phyloP scores from a whole-genome alignment of 208 protist species.

The Balamuthia mandrillaris region DNA sequence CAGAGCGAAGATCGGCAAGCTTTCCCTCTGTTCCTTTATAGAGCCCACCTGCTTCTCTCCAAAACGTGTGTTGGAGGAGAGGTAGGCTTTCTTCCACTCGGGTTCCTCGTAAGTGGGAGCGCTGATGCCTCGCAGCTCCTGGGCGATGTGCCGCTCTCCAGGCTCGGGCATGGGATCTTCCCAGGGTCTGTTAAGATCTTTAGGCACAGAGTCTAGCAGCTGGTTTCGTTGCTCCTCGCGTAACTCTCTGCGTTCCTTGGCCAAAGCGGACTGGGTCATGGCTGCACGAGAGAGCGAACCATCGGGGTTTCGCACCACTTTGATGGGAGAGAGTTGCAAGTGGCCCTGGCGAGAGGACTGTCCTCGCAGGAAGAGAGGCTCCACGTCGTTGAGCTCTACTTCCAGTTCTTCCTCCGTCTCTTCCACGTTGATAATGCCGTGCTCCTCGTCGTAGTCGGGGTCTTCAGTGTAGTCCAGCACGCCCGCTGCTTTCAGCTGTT shows the following conservation, averaged over 20 bases:
- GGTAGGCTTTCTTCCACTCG: conserved; percentile 32
- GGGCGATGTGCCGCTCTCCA: conserved; percentile 69
- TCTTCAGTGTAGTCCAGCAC: conserved; percentile 67
- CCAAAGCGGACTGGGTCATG: conserved; percentile 69
- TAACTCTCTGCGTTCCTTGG: conserved; percentile 82
- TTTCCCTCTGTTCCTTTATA: conserved; percentile 79
- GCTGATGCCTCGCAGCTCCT: conserved; percentile 72
- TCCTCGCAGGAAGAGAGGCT: conserved; percentile 81
- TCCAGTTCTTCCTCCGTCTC: conserved; percentile 80
- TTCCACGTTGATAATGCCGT: conserved; percentile 50
- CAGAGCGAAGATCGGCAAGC: conserved; percentile 89
- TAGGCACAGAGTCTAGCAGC: conserved; percentile 68
- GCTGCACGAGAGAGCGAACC: conserved; percentile 85
- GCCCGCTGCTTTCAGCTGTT: conserved; percentile 78
- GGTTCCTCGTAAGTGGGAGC: conserved; percentile 74
- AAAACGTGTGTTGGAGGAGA: conserved; percentile 46
- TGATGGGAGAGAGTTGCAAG: conserved; percentile 68
- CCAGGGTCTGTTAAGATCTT: conserved; percentile 73
- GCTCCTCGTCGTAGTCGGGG: conserved; percentile 71
- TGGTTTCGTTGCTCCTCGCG: conserved; percentile 48
- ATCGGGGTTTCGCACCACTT: conserved; percentile 83
- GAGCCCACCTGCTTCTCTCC: conserved; percentile 58
- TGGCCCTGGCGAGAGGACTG: conserved; percentile 34
- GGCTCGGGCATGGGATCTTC: conserved; percentile 74
- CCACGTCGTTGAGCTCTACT: conserved; percentile 82